Evolutionary conservation across 2,329 filamentous ascomycete genomes (phyloP).

Genomic region (Phaeosphaeriaceae sp.): DNA sequence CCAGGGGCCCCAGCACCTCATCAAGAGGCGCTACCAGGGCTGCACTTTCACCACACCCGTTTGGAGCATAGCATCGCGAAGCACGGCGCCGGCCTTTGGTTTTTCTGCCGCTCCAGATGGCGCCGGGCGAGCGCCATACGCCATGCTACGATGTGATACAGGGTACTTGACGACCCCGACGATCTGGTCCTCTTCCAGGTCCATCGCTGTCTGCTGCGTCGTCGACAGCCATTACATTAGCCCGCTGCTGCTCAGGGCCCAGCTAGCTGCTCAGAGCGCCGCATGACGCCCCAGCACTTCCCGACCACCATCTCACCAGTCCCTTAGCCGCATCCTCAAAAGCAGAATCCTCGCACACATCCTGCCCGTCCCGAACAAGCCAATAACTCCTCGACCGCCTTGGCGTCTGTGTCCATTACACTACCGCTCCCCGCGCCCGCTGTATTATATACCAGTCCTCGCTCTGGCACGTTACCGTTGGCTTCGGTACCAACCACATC

Average conservation of each 20-base stretch:
- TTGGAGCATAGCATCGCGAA: constrained; percentile 35
- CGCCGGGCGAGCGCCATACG: constrained; percentile 36
- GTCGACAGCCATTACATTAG: constrained; percentile 45
- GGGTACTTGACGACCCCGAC: constrained; percentile 48
- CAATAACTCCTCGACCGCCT: constrained; percentile 43
- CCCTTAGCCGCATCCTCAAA: constrained; percentile 47
- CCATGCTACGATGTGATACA: constrained; percentile 51
- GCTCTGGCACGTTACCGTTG: constrained; percentile 39
- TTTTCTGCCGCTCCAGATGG: constrained; percentile 40
- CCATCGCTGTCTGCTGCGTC: constrained; percentile 35
- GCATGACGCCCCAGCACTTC: constrained; percentile 45
- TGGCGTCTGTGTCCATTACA: constrained; percentile 33
- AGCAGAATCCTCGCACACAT: constrained; percentile 43
- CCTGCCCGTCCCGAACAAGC: constrained; percentile 42
- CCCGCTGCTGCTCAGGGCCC: constrained; percentile 38
- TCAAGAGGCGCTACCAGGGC: constrained; percentile 33
- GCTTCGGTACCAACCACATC: constrained; percentile 23
- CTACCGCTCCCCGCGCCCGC: constrained; percentile 35
- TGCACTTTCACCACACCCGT: constrained; percentile 22
- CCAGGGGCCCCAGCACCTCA: constrained; percentile 34
- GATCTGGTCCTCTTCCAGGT: constrained; percentile 48
- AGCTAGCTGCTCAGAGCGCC: constrained; percentile 40
- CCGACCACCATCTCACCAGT: constrained; percentile 41
- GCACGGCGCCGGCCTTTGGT: constrained; percentile 24
- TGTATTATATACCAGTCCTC: constrained; percentile 44